A percentile compares a stretch with the other conserved stretches of the same genome.
Conservation (phyloP, 768 basidiomycete genomes). For the Mycena venus region DNA sequence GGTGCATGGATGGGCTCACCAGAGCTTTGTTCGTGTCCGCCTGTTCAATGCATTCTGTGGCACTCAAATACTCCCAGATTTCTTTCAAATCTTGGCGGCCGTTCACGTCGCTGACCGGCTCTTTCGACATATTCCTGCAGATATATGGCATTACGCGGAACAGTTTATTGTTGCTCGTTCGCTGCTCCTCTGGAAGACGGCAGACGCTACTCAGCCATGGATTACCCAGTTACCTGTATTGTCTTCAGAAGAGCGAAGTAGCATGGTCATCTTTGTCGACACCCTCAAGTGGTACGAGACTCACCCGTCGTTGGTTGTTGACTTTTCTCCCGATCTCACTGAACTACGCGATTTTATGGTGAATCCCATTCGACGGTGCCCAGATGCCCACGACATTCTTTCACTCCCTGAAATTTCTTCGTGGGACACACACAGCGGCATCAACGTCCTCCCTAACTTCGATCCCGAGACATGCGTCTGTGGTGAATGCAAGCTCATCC, state of each 20-base stretch:
- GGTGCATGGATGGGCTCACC: constrained; percentile 35
- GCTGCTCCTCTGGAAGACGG: neutral
- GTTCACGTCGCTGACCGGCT: constrained; percentile 18
- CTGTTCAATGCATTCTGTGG: constrained; percentile 33
- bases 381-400: constrained; percentile 17
- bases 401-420: neutral
- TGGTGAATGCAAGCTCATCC: neutral
- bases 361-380: constrained; percentile 22
- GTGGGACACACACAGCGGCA: neutral
- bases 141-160: neutral
- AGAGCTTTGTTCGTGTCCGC: constrained; percentile 28
- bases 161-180: neutral
- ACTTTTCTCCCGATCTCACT: too few relatives aligned
- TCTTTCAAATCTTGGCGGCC: constrained; percentile 5
- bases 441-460: neutral
- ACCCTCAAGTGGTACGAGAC: neutral
- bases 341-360: neutral
- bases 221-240: neutral
- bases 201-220: neutral
- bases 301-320: neutral
- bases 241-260: neutral
- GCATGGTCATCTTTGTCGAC: constrained; percentile 7
- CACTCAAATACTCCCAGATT: constrained; percentile 17
- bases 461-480: neutral
- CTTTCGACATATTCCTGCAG: neutral